Conservation (phyloP, 2,329 filamentous ascomycete species). For the Ploettnerulaceae sp. region DNA sequence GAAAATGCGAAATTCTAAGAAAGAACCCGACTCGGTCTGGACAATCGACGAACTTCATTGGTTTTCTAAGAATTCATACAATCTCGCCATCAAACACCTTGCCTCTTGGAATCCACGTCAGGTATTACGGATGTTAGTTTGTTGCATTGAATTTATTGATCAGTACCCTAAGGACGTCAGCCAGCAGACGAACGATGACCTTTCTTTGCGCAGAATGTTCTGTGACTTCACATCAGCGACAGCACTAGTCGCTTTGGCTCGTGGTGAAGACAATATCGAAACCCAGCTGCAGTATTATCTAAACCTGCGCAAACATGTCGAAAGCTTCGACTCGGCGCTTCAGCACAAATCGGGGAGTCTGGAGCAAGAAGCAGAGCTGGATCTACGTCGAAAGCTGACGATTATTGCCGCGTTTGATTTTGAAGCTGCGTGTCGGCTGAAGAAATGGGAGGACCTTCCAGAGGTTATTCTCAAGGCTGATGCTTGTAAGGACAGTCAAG, state of each 20-base stretch:
- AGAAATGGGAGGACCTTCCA: constrained; percentile 61
- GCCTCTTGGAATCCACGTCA: constrained; percentile 48
- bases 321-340: constrained; percentile 48
- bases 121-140: constrained; percentile 51
- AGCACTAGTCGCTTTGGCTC: constrained; percentile 47
- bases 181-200: constrained; percentile 40
- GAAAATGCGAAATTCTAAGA: constrained; percentile 38
- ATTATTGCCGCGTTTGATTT: constrained; percentile 72
- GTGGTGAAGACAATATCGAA: constrained; percentile 46
- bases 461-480: constrained; percentile 52
- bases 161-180: constrained; percentile 46
- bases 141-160: constrained; percentile 48
- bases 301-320: constrained; percentile 54
- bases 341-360: constrained; percentile 38
- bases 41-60: constrained; percentile 66
- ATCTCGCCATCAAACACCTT: constrained; percentile 61
- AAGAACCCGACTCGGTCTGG: constrained; percentile 41
- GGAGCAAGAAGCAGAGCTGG: constrained; percentile 42
- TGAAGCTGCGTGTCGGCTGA: constrained; percentile 64
- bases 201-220: constrained; percentile 57
- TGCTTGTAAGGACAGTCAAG: constrained; percentile 40
- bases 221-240: constrained; percentile 65
- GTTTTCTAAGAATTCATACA: constrained; percentile 81
- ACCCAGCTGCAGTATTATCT: constrained; percentile 57
- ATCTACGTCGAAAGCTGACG: constrained; percentile 58